A percentile compares a stretch with the other conserved stretches of the same genome.
Evolutionary conservation across 2,329 filamentous ascomycete genomes (phyloP).

Genomic region (Trichoderma atrobrunneum): DNA sequence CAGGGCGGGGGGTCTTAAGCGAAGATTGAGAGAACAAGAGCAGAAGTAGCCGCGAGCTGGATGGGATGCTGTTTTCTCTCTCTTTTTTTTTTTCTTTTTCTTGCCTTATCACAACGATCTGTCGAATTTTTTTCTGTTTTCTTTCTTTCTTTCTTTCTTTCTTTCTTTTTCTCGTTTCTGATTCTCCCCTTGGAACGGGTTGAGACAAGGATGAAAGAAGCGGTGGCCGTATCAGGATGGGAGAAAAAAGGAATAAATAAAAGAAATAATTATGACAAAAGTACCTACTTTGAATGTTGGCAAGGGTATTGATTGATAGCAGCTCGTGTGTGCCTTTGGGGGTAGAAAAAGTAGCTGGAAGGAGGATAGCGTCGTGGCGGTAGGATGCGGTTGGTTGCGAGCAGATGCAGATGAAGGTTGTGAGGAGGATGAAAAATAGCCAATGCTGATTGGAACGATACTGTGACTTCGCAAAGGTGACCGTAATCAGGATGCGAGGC

Average conservation of each 20-base stretch:
- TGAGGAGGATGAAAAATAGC: background rate
- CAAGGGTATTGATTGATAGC: background rate
- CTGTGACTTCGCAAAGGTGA: background rate
- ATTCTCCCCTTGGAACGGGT: background rate
- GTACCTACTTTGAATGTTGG: background rate
- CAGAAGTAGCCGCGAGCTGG: background rate
- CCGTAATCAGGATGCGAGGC: background rate
- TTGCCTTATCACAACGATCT: background rate
- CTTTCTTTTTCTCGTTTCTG: background rate
- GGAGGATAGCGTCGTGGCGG: background rate
- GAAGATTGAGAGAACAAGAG: conserved; percentile 1
- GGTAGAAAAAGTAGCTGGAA: background rate
- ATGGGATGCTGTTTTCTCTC: background rate
- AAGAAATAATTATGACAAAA: background rate
- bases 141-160: background rate
- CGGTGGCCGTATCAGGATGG: background rate
- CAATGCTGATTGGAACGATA: background rate
- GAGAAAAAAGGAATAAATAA: background rate
- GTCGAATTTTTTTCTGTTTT: background rate
- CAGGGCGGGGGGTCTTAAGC: conserved; percentile 9
- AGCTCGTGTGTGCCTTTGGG: background rate
- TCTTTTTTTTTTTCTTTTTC: background rate
- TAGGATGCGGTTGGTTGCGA: background rate
- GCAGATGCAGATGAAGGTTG: background rate
- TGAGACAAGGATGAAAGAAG: background rate